These are phyloP conservation scores for Suillus sp. DNA, from an alignment of 768 basidiomycete genomes.

Conservation along the genomic window DNA sequence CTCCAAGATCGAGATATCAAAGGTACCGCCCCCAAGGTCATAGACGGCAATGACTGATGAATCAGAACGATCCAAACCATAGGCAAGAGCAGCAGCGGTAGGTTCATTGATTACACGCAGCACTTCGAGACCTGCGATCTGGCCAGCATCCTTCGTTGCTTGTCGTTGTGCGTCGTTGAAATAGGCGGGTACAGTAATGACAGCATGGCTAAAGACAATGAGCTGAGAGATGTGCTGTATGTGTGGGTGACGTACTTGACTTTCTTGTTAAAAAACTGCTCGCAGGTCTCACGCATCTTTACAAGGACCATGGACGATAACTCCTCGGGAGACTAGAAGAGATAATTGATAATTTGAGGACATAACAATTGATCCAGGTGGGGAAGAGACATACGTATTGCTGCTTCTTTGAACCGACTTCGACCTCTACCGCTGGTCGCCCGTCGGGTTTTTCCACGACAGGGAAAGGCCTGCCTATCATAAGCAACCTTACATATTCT, in stretches of 20 bases:
- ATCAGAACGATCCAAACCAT: conserved; percentile 84
- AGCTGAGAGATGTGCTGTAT: background rate
- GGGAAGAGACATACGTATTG: conserved; percentile 56
- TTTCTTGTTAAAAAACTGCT: conserved; percentile 89
- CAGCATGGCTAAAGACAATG: conserved; percentile 60
- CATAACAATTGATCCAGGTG: background rate
- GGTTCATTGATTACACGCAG: conserved; percentile 99
- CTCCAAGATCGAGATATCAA: conserved; percentile 99
- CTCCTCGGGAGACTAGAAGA: conserved; percentile 74
- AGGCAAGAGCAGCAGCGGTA: conserved; percentile 96
- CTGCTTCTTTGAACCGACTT: conserved; percentile 83
- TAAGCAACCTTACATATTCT: background rate
- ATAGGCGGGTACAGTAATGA: conserved; percentile 96
- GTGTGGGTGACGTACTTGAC: conserved; percentile 71
- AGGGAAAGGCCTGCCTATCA: conserved; percentile 70
- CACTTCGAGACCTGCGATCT: conserved; percentile 96
- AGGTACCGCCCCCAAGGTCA: conserved; percentile 97
- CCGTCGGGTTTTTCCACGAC: conserved; percentile 73
- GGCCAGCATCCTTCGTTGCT: conserved; percentile 97
- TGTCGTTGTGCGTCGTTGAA: conserved; percentile 99
- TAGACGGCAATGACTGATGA: conserved; percentile 96
- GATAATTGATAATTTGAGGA: background rate
- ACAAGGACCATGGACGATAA: conserved; percentile 83
- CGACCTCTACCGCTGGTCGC: conserved; percentile 80
- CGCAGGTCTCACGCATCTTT: conserved; percentile 97